These are phyloP conservation scores for Sporisorium reilianum DNA, from an alignment of 1,284 basidiomycete genomes.

Conservation along the genomic window DNA sequence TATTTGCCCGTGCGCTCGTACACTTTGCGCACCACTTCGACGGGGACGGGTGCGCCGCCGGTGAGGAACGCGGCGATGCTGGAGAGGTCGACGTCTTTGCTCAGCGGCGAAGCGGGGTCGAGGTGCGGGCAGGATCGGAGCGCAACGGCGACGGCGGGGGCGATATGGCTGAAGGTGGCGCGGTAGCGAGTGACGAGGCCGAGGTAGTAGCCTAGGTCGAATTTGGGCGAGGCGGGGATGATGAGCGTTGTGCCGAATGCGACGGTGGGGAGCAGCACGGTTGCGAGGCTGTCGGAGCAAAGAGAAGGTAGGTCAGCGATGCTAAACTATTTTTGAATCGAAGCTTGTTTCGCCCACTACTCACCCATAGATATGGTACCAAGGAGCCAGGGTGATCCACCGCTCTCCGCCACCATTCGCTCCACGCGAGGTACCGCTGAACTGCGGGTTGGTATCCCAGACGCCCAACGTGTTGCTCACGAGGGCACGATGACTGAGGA, in stretches of 20 bases:
- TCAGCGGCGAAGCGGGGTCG: conserved; percentile 25
- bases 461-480: conserved; percentile 63
- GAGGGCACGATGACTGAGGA: conserved; percentile 67
- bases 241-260: conserved; percentile 69
- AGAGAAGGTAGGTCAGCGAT: neutral
- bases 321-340: neutral
- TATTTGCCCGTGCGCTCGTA: conserved; percentile 68
- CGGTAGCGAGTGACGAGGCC: conserved; percentile 64
- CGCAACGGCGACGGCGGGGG: conserved; percentile 70
- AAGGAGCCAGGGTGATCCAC: conserved; percentile 69
- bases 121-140: conserved; percentile 67
- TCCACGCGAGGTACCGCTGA: conserved; percentile 32
- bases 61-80: conserved; percentile 67
- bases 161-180: conserved; percentile 70
- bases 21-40: conserved; percentile 68
- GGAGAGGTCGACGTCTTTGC: conserved; percentile 64
- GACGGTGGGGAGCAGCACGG: conserved; percentile 62
- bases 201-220: conserved; percentile 69
- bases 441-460: conserved; percentile 55
- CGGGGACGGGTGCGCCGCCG: conserved; percentile 70
- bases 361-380: conserved; percentile 67
- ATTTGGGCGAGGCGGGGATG: conserved; percentile 58
- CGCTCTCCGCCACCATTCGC: conserved; percentile 52
- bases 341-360: neutral
- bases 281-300: conserved; percentile 47